Conservation (phyloP, 1,139 yeast genomes). For the Suhomyces atakaporum region DNA sequence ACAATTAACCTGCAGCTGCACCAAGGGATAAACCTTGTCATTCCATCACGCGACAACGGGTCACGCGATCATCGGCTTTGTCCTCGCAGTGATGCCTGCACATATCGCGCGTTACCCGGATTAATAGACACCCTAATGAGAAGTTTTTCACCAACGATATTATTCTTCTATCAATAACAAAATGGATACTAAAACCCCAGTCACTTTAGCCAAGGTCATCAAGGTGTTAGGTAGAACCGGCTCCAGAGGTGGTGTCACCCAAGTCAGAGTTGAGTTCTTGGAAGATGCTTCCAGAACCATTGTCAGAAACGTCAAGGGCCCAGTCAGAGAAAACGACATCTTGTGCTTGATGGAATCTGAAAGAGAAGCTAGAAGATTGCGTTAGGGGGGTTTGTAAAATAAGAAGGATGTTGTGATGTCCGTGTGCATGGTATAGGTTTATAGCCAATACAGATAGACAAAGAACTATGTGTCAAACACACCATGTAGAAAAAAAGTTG, state of each 20-base stretch:
- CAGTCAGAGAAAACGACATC: conserved; percentile 32
- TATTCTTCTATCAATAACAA: conserved; percentile 6
- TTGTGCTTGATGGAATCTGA: conserved; percentile 33
- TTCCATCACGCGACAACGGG: too few species aligned
- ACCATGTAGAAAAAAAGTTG: neutral
- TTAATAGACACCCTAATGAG: neutral
- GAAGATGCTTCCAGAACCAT: conserved; percentile 31
- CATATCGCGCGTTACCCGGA: conserved; percentile 15
- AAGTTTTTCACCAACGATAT: conserved; percentile 10
- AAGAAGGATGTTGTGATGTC: conserved; percentile 1
- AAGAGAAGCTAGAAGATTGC: conserved; percentile 32
- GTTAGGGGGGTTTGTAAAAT: conserved; percentile 18
- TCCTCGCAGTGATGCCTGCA: too few species aligned
- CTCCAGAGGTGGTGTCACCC: conserved; percentile 34
- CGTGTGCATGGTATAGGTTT: conserved; percentile 10
- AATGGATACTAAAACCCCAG: conserved; percentile 31
- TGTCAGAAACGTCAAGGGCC: conserved; percentile 33
- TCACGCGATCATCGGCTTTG: too few species aligned
- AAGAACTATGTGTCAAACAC: neutral
- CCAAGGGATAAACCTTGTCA: neutral
- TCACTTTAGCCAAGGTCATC: conserved; percentile 31
- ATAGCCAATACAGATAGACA: conserved; percentile 8
- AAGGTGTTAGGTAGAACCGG: conserved; percentile 33
- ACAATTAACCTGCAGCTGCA: neutral
- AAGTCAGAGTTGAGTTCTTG: conserved; percentile 30